A percentile compares a stretch with the other conserved stretches of the same genome.
Conservation (phyloP, 2,329 filamentous ascomycete species). For the Colletotrichum plurivorum region DNA sequence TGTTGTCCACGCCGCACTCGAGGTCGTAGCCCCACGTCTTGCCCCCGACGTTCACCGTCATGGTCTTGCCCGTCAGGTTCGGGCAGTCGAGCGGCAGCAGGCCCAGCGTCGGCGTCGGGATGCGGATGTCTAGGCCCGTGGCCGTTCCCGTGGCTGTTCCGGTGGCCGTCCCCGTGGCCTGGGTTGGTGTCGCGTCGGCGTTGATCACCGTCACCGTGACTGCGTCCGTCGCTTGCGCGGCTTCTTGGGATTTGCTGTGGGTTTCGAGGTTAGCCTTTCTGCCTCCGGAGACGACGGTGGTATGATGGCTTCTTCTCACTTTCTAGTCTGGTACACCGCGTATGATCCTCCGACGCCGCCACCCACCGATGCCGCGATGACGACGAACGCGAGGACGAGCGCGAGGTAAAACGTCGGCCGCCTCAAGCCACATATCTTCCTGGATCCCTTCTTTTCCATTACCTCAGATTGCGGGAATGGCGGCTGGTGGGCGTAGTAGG, state of each 20-base stretch:
- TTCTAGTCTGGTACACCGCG: slow-evolving; percentile 28
- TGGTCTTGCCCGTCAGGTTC: slow-evolving; percentile 13
- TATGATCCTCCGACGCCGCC: slow-evolving; percentile 31
- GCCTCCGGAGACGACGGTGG: not conserved
- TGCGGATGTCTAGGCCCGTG: not conserved
- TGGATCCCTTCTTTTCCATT: not conserved
- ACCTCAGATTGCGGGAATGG: not conserved
- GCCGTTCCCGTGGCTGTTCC: not conserved
- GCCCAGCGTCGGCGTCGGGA: not conserved
- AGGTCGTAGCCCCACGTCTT: slow-evolving; percentile 9
- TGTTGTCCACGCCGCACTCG: slow-evolving; percentile 5
- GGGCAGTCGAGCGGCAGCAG: slow-evolving; percentile 33
- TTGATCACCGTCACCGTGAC: not conserved
- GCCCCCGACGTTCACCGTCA: slow-evolving; percentile 6
- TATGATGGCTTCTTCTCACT: not conserved
- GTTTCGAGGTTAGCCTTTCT: not conserved
- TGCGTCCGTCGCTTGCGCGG: slow-evolving; percentile 6
- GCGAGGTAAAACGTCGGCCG: slow-evolving; percentile 26
- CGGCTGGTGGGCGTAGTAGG: not conserved
- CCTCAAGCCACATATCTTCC: slow-evolving; percentile 18
- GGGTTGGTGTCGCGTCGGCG: not conserved
- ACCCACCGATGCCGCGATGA: slow-evolving; percentile 27
- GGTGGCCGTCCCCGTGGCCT: not conserved
- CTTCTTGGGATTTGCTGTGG: not conserved
- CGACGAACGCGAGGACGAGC: slow-evolving; percentile 12